phyloP scores from a whole-genome alignment of 352 stramenopile species.

The Phytopythium vexans region DNA sequence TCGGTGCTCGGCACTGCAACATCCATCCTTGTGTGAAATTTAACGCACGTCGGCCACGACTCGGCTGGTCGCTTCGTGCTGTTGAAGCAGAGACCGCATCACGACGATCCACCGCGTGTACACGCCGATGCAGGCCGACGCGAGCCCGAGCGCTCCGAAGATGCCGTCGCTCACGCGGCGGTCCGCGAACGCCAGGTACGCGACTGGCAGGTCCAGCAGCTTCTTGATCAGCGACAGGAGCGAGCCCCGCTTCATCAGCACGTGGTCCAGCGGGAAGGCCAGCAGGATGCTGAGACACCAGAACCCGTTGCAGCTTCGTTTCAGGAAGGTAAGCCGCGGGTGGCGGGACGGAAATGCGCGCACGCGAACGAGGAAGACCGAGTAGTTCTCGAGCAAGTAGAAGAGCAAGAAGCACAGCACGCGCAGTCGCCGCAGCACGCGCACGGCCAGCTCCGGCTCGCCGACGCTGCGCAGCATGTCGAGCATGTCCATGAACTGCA shows the following conservation, averaged over 20 bases:
- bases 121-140: conserved; percentile 41
- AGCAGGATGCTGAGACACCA: conserved; percentile 62
- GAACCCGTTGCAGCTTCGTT: conserved; percentile 41
- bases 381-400: conserved; percentile 63
- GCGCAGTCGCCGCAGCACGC: conserved; percentile 36
- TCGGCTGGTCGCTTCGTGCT: too few relatives aligned
- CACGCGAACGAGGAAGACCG: conserved; percentile 44
- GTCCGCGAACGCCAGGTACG: conserved; percentile 37
- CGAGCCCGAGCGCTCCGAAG: conserved; percentile 40
- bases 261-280: conserved; percentile 43
- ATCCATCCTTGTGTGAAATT: too few relatives aligned
- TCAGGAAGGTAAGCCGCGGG: conserved; percentile 26
- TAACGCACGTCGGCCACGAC: too few relatives aligned
- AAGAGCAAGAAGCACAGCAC: conserved; percentile 63
- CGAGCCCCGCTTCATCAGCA: conserved; percentile 30
- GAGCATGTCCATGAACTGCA: conserved; percentile 68
- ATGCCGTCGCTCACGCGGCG: conserved; percentile 48
- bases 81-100: too few relatives aligned
- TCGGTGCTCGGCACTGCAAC: too few relatives aligned
- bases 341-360: conserved; percentile 27
- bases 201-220: conserved; percentile 50
- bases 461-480: conserved; percentile 43
- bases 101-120: conserved; percentile 44
- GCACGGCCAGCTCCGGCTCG: conserved; percentile 21
- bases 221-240: conserved; percentile 44